Evolutionary conservation across 345 rosid species (phyloP).

Genomic region (Eucalyptus fibrosa): DNA sequence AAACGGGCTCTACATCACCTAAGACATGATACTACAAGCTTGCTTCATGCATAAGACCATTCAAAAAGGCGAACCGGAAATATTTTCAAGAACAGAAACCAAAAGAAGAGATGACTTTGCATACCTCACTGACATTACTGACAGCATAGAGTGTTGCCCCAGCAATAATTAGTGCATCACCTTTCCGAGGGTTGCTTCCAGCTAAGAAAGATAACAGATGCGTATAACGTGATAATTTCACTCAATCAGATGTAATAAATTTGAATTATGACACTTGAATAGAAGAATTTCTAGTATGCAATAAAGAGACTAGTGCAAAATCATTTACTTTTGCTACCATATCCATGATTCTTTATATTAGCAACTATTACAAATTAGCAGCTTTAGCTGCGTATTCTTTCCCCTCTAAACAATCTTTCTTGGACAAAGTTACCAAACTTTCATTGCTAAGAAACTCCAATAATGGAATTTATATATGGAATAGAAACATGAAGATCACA

Average conservation of each 20-base stretch:
- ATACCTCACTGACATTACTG: slow-evolving; percentile 68
- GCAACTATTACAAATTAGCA: neutral
- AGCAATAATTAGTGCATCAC: slow-evolving; percentile 57
- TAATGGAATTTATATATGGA: neutral
- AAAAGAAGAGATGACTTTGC: neutral
- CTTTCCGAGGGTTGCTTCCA: slow-evolving; percentile 55
- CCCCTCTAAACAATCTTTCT: neutral
- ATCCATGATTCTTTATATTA: neutral
- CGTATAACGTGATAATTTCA: neutral
- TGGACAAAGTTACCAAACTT: neutral
- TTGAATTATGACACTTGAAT: neutral
- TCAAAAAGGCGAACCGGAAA: neutral
- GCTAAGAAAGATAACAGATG: slow-evolving; percentile 17
- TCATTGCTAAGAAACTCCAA: neutral
- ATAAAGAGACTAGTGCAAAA: neutral
- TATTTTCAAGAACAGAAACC: neutral
- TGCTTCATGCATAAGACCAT: neutral
- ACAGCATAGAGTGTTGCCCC: slow-evolving; percentile 68
- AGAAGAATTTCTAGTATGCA: neutral
- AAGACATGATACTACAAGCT: neutral
- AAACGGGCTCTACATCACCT: neutral
- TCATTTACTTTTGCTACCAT: neutral
- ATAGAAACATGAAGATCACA: neutral
- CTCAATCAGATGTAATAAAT: neutral
- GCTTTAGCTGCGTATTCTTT: neutral